Evolutionary conservation across 176 grass and related monocot species (phyloP).

Genomic region (Themeda triandra): DNA sequence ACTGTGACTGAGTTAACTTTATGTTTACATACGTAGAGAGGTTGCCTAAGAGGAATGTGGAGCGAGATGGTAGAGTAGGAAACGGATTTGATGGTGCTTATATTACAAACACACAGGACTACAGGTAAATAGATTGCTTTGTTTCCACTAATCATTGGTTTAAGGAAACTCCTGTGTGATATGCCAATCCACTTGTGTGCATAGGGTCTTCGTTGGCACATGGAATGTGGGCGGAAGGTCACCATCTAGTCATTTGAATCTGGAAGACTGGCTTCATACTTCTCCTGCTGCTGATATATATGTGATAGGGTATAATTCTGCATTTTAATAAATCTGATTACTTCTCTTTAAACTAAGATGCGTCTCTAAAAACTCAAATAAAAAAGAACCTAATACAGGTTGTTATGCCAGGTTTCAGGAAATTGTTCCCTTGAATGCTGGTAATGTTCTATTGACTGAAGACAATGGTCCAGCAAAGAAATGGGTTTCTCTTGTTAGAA

Average conservation of each 20-base stretch:
- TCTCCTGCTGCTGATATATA: conserved; percentile 97
- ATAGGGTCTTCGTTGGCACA: conserved; percentile 78
- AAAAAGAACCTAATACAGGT: neutral
- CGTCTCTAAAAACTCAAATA: neutral
- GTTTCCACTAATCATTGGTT: neutral
- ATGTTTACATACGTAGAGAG: conserved; percentile 57
- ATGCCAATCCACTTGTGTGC: too few species aligned
- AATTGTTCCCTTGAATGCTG: conserved; percentile 95
- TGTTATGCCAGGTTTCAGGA: conserved; percentile 71
- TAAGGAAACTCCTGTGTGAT: conserved; percentile 6
- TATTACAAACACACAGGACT: conserved; percentile 83
- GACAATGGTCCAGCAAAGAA: conserved; percentile 81
- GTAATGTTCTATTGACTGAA: conserved; percentile 74
- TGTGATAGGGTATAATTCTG: conserved; percentile 67
- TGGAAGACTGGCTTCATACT: conserved; percentile 92
- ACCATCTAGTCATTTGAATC: conserved; percentile 76
- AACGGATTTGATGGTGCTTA: conserved; percentile 53
- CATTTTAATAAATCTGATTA: conserved; percentile 1
- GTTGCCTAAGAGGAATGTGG: conserved; percentile 44
- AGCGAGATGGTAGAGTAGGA: conserved; percentile 46
- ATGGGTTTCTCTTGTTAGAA: conserved; percentile 78
- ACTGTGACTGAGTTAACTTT: conserved; percentile 1
- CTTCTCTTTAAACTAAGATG: neutral
- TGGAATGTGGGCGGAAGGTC: conserved; percentile 99
- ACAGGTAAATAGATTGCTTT: conserved; percentile 56